These are phyloP conservation scores for Fusarium siculi DNA, from an alignment of 2,329 filamentous ascomycete genomes.

Conservation along the genomic window DNA sequence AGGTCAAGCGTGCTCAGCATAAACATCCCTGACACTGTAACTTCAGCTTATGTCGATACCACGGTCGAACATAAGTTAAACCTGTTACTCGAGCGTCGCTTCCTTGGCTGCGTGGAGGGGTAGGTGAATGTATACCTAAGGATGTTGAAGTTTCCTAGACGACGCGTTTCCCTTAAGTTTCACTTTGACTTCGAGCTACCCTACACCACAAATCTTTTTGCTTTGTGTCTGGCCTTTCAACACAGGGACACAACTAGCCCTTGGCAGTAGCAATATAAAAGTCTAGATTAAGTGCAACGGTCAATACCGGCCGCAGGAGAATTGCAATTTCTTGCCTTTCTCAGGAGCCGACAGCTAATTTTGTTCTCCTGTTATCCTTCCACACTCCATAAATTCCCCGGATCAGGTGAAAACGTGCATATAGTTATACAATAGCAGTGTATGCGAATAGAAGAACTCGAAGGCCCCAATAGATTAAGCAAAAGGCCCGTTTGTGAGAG, in stretches of 20 bases:
- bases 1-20: neutral
- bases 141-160: neutral
- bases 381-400: neutral
- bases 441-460: neutral
- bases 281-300: neutral
- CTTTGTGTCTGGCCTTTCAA: neutral
- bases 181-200: slow-evolving; percentile 3
- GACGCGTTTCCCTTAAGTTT: neutral
- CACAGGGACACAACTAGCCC: neutral
- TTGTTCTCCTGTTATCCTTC: neutral
- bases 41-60: neutral
- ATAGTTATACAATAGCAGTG: neutral
- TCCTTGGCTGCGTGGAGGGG: neutral
- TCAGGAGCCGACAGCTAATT: neutral
- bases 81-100: neutral
- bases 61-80: neutral
- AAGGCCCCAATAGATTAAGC: neutral
- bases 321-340: neutral
- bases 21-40: neutral
- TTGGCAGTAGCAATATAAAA: too few species aligned
- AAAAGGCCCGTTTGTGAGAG: neutral
- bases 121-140: neutral
- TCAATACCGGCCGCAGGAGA: neutral
- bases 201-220: neutral
- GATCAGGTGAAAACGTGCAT: neutral